Base-by-base conservation (phyloP, 1,139 yeast genomes). In the Eremothecium coryli region DNA sequence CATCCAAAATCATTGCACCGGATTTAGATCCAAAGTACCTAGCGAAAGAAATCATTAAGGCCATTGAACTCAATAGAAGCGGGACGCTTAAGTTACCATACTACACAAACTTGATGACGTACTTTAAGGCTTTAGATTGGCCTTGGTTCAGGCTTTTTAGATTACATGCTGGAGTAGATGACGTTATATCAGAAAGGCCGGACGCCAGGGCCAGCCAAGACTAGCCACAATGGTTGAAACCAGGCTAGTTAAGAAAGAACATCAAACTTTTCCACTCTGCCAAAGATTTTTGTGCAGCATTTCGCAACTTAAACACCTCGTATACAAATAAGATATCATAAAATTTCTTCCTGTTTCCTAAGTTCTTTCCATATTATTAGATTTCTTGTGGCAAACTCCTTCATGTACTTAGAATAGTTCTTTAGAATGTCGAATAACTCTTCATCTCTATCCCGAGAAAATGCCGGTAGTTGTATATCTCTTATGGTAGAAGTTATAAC, bases 1-100 rank as follows among this genome's bases (percentile, higher is more conserved):
- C 96, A 0, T 76, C 82, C 4, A 59, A 66, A 2, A 41, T 79
- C 3, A 54, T 86, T 12, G 97, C 97, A 0, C 97, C 96, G 0
- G 82, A 81, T 43, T 61, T 86, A 31, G 79, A 77, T 20, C 85
- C 93, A 0, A 49, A 49, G 9, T 64, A 65, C 39, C 80, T 85
- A 8, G 94, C 95, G 0, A 48, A 51, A 4, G 62, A 61, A 29
- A 70, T 86, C 3, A 62, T 76, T n/a, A 52, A 56, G 5, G 73
- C 82, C 0, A 60, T 85, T 23, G 68, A 66, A 32, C 54, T 66
- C 33, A 93, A 93, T 3, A 61, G 68, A 40, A 56, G 79, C 27
- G 86, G 90, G 1, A 85, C 78, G 39, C 65, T 86, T 32, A 76
- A 70, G 42, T 49, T 75, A 32, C 97, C 97, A 0, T 61, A 78